phyloP scores from a whole-genome alignment of 805 yeast genomes.

The Starmerella vitae region DNA sequence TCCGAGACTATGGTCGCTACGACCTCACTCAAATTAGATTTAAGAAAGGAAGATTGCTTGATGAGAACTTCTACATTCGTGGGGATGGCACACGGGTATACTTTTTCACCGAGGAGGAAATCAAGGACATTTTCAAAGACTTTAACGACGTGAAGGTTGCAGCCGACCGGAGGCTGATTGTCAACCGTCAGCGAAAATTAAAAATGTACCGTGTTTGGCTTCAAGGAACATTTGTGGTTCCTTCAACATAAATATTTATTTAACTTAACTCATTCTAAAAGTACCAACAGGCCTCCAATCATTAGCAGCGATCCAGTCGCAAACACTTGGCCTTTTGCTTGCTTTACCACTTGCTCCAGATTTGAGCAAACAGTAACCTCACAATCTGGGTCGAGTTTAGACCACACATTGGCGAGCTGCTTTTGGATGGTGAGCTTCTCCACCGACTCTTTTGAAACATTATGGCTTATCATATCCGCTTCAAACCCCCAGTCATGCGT shows the following conservation, averaged over 20 bases:
- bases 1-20: constrained; percentile 91
- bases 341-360: constrained; percentile 59
- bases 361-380: constrained; percentile 45
- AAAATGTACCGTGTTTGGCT: constrained; percentile 97
- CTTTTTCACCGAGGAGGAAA: constrained; percentile 89
- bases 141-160: constrained; percentile 68
- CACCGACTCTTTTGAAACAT: constrained; percentile 64
- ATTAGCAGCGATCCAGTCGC: constrained; percentile 90
- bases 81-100: constrained; percentile 98
- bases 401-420: constrained; percentile 59
- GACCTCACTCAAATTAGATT: constrained; percentile 92
- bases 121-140: constrained; percentile 52
- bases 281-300: constrained; percentile 87
- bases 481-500: constrained; percentile 79
- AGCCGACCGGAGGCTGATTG: constrained; percentile 79
- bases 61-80: constrained; percentile 87
- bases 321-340: constrained; percentile 46
- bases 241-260: background rate
- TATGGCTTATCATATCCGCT: constrained; percentile 71
- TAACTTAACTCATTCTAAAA: constrained; percentile 37
- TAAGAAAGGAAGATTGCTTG: constrained; percentile 72
- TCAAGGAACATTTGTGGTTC: constrained; percentile 60
- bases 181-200: constrained; percentile 78
- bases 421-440: constrained; percentile 74
- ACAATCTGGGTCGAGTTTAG: constrained; percentile 31